Evolutionary conservation across 768 basidiomycete species (phyloP), one percentile per base, ranked within the genome.

Genomic region (Guyanaporus albipodus): DNA sequence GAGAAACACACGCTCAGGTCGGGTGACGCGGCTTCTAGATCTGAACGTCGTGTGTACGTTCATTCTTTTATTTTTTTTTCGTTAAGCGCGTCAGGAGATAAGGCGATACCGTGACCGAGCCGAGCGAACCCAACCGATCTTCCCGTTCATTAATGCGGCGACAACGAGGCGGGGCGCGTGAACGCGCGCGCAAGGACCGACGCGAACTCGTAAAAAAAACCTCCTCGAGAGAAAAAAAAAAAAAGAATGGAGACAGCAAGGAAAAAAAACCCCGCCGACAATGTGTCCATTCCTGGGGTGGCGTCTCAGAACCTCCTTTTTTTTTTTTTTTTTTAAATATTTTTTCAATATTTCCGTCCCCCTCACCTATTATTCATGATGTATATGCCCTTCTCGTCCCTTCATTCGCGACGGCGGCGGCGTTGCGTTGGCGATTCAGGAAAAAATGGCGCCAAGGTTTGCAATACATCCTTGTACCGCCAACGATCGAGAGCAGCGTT

Each of bases 61-160:
- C n/a, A n/a, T n/a, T n/a, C n/a, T n/a, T n/a, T n/a, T n/a, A n/a
- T n/a, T n/a, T n/a, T n/a, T n/a, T n/a, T n/a, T n/a, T n/a, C n/a
- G n/a, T n/a, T 36, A 48, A 24, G 32, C 33, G 32, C 29, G 31
- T 45, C 48, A 46, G 56, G 56, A 58, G 56, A 58, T 58, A 59
- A 59, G 46, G 49, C 38, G 52, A 55, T 43, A 41, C 35, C 42
- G 36, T 43, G 46, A 28, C 45, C 40, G 56, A 57, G 48, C 56
- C 52, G 55, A 57, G 18, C 36, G 23, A 42, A 22, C 44, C n/a
- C 33, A n/a, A 32, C 40, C 40, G 40, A 40, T 40, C 43, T 31
- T 26, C 14, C 22, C 36, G 24, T 55, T 50, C 44, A 46, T 46
- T 26, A 33, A 0, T 54, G 58, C 49, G 57, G 58, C 48, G 40